A percentile compares a stretch with the other conserved stretches of the same genome.
These are phyloP conservation scores for Discostella stelligera DNA, from an alignment of 352 stramenopile genomes.

Conservation along the genomic window DNA sequence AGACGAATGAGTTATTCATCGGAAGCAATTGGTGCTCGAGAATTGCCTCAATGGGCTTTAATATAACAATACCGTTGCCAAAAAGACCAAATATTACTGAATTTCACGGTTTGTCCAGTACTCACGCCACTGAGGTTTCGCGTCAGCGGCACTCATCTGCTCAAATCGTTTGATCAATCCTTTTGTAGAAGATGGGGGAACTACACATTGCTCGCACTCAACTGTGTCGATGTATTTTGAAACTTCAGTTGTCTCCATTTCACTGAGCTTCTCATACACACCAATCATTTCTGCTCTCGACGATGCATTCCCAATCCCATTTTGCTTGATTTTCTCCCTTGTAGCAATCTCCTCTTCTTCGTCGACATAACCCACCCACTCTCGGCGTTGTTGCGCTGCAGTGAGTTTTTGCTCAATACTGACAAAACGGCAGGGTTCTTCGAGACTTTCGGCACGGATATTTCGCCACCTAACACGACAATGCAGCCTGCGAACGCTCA, in stretches of 20 bases:
- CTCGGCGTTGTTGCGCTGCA: slow-evolving; percentile 53
- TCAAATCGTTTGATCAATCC: slow-evolving; percentile 34
- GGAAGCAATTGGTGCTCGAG: background rate
- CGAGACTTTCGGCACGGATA: slow-evolving; percentile 78
- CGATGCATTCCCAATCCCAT: slow-evolving; percentile 17
- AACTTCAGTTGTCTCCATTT: slow-evolving; percentile 10
- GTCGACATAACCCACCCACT: slow-evolving; percentile 72
- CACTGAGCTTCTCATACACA: slow-evolving; percentile 44
- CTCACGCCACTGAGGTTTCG: slow-evolving; percentile 35
- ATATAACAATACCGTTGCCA: background rate
- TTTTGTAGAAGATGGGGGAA: slow-evolving; percentile 14
- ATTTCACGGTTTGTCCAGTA: slow-evolving; percentile 24
- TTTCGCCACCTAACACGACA: slow-evolving; percentile 73
- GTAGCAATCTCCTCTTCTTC: slow-evolving; percentile 61
- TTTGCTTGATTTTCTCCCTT: slow-evolving; percentile 45
- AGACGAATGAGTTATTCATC: background rate
- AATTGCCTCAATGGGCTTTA: background rate
- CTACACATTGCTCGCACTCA: slow-evolving; percentile 18
- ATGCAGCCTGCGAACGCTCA: slow-evolving; percentile 65
- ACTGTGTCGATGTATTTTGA: slow-evolving; percentile 14
- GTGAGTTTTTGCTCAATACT: slow-evolving; percentile 46
- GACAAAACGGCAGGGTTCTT: slow-evolving; percentile 42
- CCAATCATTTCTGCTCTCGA: slow-evolving; percentile 41
- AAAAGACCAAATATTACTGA: background rate
- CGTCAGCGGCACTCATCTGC: slow-evolving; percentile 6